phyloP scores from a whole-genome alignment of 2,329 filamentous ascomycete species.

The Bimuria novae-zelandiae region DNA sequence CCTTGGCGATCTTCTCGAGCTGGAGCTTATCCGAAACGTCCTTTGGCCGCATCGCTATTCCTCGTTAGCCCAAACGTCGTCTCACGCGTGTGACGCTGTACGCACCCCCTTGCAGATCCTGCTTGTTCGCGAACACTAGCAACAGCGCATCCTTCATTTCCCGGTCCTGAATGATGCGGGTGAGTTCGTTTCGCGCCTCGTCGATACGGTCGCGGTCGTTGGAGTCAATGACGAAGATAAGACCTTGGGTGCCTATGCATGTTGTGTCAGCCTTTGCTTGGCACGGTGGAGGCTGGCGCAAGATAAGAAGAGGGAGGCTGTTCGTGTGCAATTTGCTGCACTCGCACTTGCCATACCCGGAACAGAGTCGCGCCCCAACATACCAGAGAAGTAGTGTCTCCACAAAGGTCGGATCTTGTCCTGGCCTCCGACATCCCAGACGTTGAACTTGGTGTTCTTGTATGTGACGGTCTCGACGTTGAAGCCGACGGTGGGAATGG shows the following conservation, averaged over 20 bases:
- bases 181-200: slow-evolving; percentile 93
- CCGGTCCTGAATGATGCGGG: slow-evolving; percentile 98
- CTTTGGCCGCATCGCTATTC: slow-evolving; percentile 54
- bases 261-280: slow-evolving; percentile 12
- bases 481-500: slow-evolving; percentile 99
- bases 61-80: slow-evolving; percentile 17
- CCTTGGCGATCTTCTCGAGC: slow-evolving; percentile 55
- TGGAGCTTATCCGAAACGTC: slow-evolving; percentile 56
- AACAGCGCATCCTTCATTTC: slow-evolving; percentile 97
- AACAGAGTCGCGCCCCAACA: slow-evolving; percentile 31
- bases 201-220: slow-evolving; percentile 98
- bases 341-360: slow-evolving; percentile 39
- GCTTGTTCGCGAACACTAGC: slow-evolving; percentile 99
- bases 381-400: slow-evolving; percentile 98
- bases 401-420: slow-evolving; percentile 99
- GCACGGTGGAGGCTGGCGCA: not conserved
- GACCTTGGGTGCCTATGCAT: slow-evolving; percentile 79
- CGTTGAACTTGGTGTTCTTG: slow-evolving; percentile 99
- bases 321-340: slow-evolving; percentile 17
- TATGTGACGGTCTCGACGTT: slow-evolving; percentile 99
- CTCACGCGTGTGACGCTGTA: slow-evolving; percentile 25
- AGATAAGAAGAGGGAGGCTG: slow-evolving; percentile 13
- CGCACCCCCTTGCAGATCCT: slow-evolving; percentile 88
- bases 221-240: slow-evolving; percentile 99
- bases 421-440: slow-evolving; percentile 99